Base-by-base conservation (phyloP, 345 rosid species). In the Chamaenerion angustifolium region DNA sequence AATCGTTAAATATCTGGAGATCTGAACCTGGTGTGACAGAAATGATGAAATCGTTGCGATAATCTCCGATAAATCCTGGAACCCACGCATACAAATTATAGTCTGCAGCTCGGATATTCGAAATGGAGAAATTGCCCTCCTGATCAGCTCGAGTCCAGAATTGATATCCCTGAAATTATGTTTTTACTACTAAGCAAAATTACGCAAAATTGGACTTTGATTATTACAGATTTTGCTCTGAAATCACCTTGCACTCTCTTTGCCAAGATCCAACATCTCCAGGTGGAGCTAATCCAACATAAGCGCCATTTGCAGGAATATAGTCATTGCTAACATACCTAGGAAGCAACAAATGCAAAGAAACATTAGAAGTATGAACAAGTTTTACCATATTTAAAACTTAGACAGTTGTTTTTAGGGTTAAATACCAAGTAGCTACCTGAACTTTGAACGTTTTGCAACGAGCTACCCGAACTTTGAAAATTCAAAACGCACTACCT, bases 1-100 rank as follows among this genome's bases (percentile, higher is more conserved):
- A 4, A 13, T 19, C 5, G 15, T n/a, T 49, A 9, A 13, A 25
- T 16, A 10, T 12, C 13, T 0, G 31, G 16, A 1, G 48, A 53
- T 56, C 12, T 10, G 40, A 59, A 83, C 94, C 94, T 61, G 82
- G 56, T 45, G 70, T 64, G 60, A 90, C 78, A 53, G 71, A 62
- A 63, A 90, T 56, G 56, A 55, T 17, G 15, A 27, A 17, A 56
- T 77, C 66, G 40, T 62, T 54, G n/a, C 62, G 66, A 49, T 75
- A 84, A 69, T 92, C 96, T 59, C 98, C 96, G 49, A 87, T 71
- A 48, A 84, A 87, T 52, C 98, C 83, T 1, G 96, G 95, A 46
- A 73, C 79, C 82, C 85, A 87, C 2, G 94, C 90, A 60, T 80
- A 87, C 31, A 92, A 78, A 55, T 76, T 87, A 50, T 87, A 92